Percentiles rank a stretch among this genome's conserved stretches.
Evolutionary conservation across 306 rosid genomes (phyloP).

Genomic region (Lathyrus oleraceus): DNA sequence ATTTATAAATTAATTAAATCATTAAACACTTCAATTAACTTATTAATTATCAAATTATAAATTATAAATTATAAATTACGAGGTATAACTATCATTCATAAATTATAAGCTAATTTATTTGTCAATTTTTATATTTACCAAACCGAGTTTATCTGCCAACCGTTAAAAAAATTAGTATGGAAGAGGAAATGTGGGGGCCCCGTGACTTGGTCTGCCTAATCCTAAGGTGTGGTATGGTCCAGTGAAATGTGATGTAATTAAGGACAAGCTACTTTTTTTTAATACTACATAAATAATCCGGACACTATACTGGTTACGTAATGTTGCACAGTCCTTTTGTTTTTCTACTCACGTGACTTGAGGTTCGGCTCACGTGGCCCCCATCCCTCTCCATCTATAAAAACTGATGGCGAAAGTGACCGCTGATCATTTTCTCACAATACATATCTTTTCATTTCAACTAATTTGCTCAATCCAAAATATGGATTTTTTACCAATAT

Average conservation of each 20-base stretch:
- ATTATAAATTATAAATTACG: too few species aligned
- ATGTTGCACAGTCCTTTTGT: slow-evolving; percentile 22
- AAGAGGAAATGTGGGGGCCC: background rate
- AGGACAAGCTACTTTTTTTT: background rate
- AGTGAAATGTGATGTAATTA: background rate
- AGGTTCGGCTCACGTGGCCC: slow-evolving; percentile 56
- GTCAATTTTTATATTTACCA: too few species aligned
- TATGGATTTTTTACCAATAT: too few species aligned
- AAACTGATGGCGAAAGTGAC: slow-evolving; percentile 33
- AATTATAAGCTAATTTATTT: too few species aligned
- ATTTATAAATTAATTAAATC: too few species aligned
- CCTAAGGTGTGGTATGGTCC: background rate
- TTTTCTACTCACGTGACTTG: slow-evolving; percentile 52
- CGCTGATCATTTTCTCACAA: slow-evolving; percentile 38
- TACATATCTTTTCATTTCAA: slow-evolving; percentile 1
- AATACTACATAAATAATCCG: background rate
- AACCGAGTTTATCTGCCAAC: too few species aligned
- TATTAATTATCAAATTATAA: too few species aligned
- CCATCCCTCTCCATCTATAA: slow-evolving; percentile 34
- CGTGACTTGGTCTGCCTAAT: background rate
- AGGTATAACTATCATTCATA: too few species aligned
- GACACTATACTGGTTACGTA: background rate
- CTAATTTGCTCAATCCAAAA: background rate
- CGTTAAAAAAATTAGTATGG: background rate
- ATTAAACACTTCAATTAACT: too few species aligned